Evolutionary conservation across 805 yeast species (phyloP), one percentile per base, ranked within the genome.

Genomic region (Kazachstania africana): DNA sequence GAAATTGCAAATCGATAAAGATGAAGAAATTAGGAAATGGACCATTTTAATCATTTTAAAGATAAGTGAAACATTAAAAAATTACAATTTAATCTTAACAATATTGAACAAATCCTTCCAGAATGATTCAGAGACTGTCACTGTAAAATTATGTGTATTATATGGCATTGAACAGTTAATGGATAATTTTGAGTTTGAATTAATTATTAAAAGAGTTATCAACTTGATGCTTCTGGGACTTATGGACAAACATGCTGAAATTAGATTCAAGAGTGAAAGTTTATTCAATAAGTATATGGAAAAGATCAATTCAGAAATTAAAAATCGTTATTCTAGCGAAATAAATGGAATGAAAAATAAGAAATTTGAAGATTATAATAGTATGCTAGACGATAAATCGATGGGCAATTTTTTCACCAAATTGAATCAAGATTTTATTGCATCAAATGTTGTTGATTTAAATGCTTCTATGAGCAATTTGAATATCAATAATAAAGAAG

Each of bases 151-250:
- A 47, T 80, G 78, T 4, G 84, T 95, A 0, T 60, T 91, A 17
- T 60, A 73, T 37, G 93, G 95, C 1, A 70, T 88, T 38, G 72
- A 70, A 26, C 62, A 66, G 10, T 68, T 80, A 12, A 59, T 77
- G 16, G 78, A 75, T 5, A 70, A 66, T 26, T 85, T 87, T 44
- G 60, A 78, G 1, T 75, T 85, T 0, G 79, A 72, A 12, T 77
- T 83, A 27, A 77, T 84, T 34, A 81, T 94, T 35, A 74, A 77
- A 16, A 82, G 78, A 49, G 70, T 87, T 12, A 58, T 91, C 33
- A 88, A 94, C 0, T 83, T 84, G 3, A 69, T 91, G 34, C 85
- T 95, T 0, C 81, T 91, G 1, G 73, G 91, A 2, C 60, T 88
- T 34, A 66, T 88, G 48, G 97, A 91, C 53, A 68, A 66, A 33